Conservation (phyloP, 148 eudicot genomes). For the Rhododendron ferrugineum region DNA sequence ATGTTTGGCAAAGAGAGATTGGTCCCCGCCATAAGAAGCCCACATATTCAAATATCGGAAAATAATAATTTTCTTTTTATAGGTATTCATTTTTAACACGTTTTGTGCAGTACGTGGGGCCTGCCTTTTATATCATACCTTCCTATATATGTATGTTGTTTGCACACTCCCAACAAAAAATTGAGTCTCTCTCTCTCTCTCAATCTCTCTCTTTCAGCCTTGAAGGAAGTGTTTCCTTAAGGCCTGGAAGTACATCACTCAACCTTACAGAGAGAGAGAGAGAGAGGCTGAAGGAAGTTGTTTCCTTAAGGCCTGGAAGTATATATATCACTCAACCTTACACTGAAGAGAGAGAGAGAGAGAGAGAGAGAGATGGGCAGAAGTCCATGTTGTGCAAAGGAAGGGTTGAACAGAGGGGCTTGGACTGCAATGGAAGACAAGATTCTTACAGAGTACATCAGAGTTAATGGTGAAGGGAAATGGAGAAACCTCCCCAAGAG, state of each 20-base stretch:
- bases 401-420: slow-evolving; percentile 16
- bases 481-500: slow-evolving; percentile 17
- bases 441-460: slow-evolving; percentile 4
- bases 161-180: not conserved
- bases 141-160: not conserved
- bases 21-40: not conserved
- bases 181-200: not conserved
- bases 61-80: not conserved
- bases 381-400: slow-evolving; percentile 10
- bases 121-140: not conserved
- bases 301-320: not conserved
- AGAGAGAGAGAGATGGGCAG: slow-evolving; percentile 9
- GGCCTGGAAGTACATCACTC: not conserved
- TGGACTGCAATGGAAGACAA: slow-evolving; percentile 12
- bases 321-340: not conserved
- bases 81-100: not conserved
- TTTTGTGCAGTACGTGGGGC: not conserved
- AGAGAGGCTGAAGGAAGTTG: slow-evolving; percentile 5
- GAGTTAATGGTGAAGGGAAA: slow-evolving; percentile 8
- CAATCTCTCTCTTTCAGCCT: not conserved
- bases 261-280: not conserved
- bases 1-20: not conserved
- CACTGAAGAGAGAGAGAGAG: not conserved
- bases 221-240: not conserved
- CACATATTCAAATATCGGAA: not conserved